phyloP scores from a whole-genome alignment of 495 filamentous ascomycete species.

The Penicillium canariense region DNA sequence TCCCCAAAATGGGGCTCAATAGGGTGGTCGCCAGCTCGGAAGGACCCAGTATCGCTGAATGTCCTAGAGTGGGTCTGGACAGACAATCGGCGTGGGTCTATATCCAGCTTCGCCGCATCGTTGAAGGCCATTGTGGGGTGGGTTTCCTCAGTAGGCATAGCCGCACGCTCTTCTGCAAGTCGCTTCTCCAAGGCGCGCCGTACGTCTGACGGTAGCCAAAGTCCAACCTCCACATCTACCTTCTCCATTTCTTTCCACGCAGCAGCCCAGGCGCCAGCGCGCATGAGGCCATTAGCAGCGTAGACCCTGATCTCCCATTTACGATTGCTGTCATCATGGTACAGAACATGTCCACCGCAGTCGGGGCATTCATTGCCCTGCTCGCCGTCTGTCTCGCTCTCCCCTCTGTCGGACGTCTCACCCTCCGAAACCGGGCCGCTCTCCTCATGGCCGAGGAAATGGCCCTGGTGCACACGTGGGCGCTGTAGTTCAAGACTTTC shows the following conservation, averaged over 20 bases:
- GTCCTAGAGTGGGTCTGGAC: conserved; percentile 7
- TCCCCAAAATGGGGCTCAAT: not conserved
- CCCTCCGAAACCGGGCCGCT: conserved; percentile 35
- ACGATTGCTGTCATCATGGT: conserved; percentile 43
- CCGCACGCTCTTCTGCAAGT: conserved; percentile 25
- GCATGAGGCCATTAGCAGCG: conserved; percentile 91
- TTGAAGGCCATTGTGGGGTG: not conserved
- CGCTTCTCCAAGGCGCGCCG: conserved; percentile 45
- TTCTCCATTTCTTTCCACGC: conserved; percentile 98
- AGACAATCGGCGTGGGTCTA: conserved; percentile 9
- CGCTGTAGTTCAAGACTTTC: conserved; percentile 79
- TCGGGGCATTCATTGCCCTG: conserved; percentile 57
- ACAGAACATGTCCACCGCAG: conserved; percentile 55
- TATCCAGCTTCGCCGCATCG: conserved; percentile 13
- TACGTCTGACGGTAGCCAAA: conserved; percentile 59
- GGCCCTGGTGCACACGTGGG: conserved; percentile 74
- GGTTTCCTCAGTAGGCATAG: conserved; percentile 7
- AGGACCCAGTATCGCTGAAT: conserved; percentile 10
- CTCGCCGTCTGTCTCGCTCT: conserved; percentile 36
- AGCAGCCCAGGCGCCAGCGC: conserved; percentile 85
- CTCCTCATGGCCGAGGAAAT: conserved; percentile 52
- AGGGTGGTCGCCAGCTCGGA: not conserved
- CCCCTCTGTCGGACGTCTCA: conserved; percentile 27
- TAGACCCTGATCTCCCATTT: conserved; percentile 87
- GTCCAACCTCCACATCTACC: conserved; percentile 87